Percentiles rank a stretch among this genome's conserved stretches.
Conservation (phyloP, 2,329 filamentous ascomycete genomes). For the Fusarium lyarnte region DNA sequence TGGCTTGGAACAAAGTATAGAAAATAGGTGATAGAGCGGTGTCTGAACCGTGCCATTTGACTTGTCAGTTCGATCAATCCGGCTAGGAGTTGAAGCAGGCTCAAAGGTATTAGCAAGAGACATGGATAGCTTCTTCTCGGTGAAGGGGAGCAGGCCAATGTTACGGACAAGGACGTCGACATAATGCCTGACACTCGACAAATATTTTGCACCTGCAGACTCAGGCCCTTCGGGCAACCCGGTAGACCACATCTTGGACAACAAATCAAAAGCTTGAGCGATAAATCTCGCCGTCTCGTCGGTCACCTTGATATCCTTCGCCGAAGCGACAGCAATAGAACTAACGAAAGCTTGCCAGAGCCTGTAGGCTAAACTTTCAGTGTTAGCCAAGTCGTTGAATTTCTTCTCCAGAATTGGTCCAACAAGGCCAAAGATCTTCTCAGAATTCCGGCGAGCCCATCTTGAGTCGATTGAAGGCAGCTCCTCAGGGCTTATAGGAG, state of each 20-base stretch:
- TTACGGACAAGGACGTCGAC: conserved; percentile 59
- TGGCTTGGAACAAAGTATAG: conserved; percentile 64
- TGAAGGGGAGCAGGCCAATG: conserved; percentile 69
- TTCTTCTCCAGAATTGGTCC: conserved; percentile 68
- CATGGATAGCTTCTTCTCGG: conserved; percentile 66
- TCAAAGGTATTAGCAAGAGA: conserved; percentile 66
- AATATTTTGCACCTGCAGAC: conserved; percentile 58
- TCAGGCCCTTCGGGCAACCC: conserved; percentile 54
- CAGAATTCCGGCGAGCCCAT: conserved; percentile 82
- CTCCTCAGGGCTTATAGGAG: conserved; percentile 72
- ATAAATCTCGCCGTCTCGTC: conserved; percentile 84
- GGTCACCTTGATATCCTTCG: conserved; percentile 90
- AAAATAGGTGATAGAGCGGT: conserved; percentile 73
- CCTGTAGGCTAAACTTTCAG: conserved; percentile 61
- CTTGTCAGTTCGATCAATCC: conserved; percentile 63
- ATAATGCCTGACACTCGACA: conserved; percentile 63
- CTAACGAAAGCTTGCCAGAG: conserved; percentile 71
- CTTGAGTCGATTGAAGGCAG: conserved; percentile 84
- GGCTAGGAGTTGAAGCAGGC: conserved; percentile 72
- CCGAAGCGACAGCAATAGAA: conserved; percentile 72
- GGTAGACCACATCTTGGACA: conserved; percentile 73
- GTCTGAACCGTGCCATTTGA: conserved; percentile 61
- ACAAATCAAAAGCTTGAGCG: conserved; percentile 73
- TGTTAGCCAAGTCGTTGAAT: conserved; percentile 70
- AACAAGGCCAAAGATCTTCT: conserved; percentile 70